These are phyloP conservation scores for Alternaria dauci DNA, from an alignment of 2,329 filamentous ascomycete species.

Conservation along the genomic window DNA sequence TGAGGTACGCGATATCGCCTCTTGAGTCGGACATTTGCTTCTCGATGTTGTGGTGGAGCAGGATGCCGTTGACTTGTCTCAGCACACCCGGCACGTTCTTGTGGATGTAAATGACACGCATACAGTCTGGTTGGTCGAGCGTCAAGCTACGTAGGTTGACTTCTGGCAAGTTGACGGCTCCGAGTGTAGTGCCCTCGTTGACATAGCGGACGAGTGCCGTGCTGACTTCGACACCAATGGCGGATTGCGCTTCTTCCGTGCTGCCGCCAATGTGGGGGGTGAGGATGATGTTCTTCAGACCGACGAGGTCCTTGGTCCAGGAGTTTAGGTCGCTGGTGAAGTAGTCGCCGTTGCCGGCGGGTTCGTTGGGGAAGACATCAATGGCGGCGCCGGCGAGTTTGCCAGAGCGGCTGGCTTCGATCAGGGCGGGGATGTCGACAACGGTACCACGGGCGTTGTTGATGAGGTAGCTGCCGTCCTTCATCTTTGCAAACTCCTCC, in stretches of 20 bases:
- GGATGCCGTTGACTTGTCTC: constrained; percentile 91
- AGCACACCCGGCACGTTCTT: constrained; percentile 95
- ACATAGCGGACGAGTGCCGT: constrained; percentile 92
- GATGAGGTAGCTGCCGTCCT: constrained; percentile 89
- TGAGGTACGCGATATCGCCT: constrained; percentile 93
- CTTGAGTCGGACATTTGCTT: constrained; percentile 98
- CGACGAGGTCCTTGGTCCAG: constrained; percentile 86
- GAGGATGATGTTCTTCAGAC: constrained; percentile 89
- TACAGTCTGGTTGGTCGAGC: constrained; percentile 86
- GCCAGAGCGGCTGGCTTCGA: constrained; percentile 84
- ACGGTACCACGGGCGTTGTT: constrained; percentile 95
- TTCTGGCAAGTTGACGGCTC: constrained; percentile 97
- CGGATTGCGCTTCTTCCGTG: constrained; percentile 95
- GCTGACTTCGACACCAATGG: constrained; percentile 92
- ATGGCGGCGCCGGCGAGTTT: constrained; percentile 94
- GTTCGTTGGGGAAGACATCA: constrained; percentile 95
- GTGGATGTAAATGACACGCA: constrained; percentile 95
- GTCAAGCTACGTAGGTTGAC: constrained; percentile 89
- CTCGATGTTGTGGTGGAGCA: constrained; percentile 96
- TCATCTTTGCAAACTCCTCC: constrained; percentile 85
- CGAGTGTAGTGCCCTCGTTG: constrained; percentile 90
- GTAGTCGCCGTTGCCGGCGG: constrained; percentile 91
- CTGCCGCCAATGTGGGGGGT: constrained; percentile 97
- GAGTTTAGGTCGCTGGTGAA: constrained; percentile 84
- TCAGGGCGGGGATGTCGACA: constrained; percentile 90